Evolutionary conservation across 345 rosid genomes (phyloP), one percentile per base, ranked within the genome.

Genomic region (Lepidium sativum): DNA sequence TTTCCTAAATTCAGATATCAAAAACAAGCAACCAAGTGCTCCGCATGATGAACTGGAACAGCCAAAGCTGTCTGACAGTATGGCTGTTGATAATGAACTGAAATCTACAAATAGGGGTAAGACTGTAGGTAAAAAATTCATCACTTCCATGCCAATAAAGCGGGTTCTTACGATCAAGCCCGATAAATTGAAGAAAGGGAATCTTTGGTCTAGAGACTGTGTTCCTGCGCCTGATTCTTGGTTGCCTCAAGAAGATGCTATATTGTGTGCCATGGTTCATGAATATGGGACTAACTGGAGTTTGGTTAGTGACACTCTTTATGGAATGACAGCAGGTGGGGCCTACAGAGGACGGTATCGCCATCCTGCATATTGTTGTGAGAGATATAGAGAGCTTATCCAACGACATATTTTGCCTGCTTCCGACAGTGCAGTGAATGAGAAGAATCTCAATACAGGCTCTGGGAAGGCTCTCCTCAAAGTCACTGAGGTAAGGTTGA

Each of bases 231-330:
- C 99, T 67, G 98, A 88, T 81, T 76, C 77, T 65, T 95, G 99
- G 99, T 77, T 82, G 79, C 82, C 98, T 25, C 98, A 84, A 72
- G 99, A 95, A 82, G 99, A 95, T 81, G 98, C 99, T 60, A 64
- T 91, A 75, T 79, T 95, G 83, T 86, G 99, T 82, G 99, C 99
- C 56, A 82, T 84, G 69, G 96, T 95, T 44, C 99, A 95, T 79
- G 99, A 95, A 79, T 95, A 95, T 84, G 99, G 97, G 45, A 71
- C 88, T 25, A 75, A 88, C 23, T 95, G 99, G 99, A 89, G 81
- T 75, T 83, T 95, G 70, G 91, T 81, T 64, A 83, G 96, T 40
- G 98, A 72, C 20, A 75, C 83, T 27, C 82, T 95, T 29, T 88
- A 86, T 67, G 89, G 97, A 68, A 88, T 91, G 95, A 72, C 91